A percentile compares a stretch with the other conserved stretches of the same genome.
Evolutionary conservation across 1,284 basidiomycete genomes (phyloP).

Genomic region (Ustilago loliicola): DNA sequence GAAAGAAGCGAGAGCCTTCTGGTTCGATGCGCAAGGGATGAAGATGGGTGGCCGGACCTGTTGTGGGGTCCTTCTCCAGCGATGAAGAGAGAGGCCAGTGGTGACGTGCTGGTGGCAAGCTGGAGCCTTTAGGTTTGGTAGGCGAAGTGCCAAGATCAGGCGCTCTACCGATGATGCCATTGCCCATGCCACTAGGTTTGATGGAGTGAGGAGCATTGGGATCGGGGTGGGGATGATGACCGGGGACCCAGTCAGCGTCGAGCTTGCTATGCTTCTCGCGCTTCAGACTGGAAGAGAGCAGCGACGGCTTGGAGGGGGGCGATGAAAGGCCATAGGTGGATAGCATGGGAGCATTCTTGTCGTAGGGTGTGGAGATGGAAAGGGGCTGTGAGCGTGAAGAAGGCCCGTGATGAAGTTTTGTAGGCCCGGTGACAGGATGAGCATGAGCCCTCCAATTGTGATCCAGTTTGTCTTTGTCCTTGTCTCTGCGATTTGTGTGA

Average conservation of each 20-base stretch:
- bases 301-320: conserved; percentile 9
- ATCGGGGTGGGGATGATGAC: conserved; percentile 36
- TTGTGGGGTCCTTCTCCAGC: conserved; percentile 19
- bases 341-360: neutral
- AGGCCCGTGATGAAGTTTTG: neutral
- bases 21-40: conserved; percentile 42
- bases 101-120: conserved; percentile 15
- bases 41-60: conserved; percentile 34
- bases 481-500: conserved; percentile 19
- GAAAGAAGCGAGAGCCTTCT: conserved; percentile 37
- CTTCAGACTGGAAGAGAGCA: conserved; percentile 43
- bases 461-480: conserved; percentile 29
- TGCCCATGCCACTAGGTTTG: conserved; percentile 50
- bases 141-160: conserved; percentile 47
- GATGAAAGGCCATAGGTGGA: neutral
- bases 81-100: conserved; percentile 49
- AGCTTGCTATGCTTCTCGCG: conserved; percentile 16
- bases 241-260: conserved; percentile 28
- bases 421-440: conserved; percentile 25
- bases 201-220: conserved; percentile 30
- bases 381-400: conserved; percentile 24
- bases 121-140: conserved; percentile 15
- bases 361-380: conserved; percentile 15
- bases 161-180: conserved; percentile 42
- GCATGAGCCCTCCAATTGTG: conserved; percentile 47